Evolutionary conservation across 2,329 filamentous ascomycete genomes (phyloP).

Genomic region (Hypoxylon sp.): DNA sequence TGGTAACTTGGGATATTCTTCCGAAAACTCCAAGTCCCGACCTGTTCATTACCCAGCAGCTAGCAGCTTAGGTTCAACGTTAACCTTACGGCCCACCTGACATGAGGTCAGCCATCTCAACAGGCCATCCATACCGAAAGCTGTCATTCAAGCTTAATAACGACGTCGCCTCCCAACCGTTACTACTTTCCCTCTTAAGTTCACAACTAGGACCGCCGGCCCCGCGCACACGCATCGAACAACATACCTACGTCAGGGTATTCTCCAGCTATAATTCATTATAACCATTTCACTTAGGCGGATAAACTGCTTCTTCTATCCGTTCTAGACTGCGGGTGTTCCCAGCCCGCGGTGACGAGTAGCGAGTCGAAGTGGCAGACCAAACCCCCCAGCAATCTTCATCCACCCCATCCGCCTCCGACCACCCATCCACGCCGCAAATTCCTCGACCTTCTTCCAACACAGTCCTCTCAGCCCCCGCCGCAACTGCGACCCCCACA

Average conservation of each 20-base stretch:
- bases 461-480: conserved; percentile 62
- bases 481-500: conserved; percentile 39
- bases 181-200: conserved; percentile 27
- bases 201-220: conserved; percentile 18
- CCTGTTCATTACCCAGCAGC: conserved; percentile 10
- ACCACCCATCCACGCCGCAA: conserved; percentile 74
- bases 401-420: conserved; percentile 75
- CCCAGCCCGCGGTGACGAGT: conserved; percentile 59
- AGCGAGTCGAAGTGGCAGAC: conserved; percentile 79
- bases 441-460: conserved; percentile 64
- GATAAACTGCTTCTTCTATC: conserved; percentile 32
- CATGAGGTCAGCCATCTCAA: conserved; percentile 50
- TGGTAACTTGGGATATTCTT: conserved; percentile 14
- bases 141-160: conserved; percentile 44
- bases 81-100: conserved; percentile 42
- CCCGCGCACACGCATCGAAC: conserved; percentile 18
- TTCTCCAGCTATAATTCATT: conserved; percentile 5
- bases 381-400: conserved; percentile 67
- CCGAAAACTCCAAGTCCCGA: conserved; percentile 3
- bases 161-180: conserved; percentile 35
- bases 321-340: conserved; percentile 57
- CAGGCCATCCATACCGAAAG: conserved; percentile 40
- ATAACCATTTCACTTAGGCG: conserved; percentile 23
- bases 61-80: conserved; percentile 33
- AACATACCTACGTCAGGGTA: conserved; percentile 24